Percentiles rank a stretch among this genome's conserved stretches.
These are phyloP conservation scores for Leptographium wingfieldii DNA, from an alignment of 2,329 filamentous ascomycete species.

Conservation along the genomic window DNA sequence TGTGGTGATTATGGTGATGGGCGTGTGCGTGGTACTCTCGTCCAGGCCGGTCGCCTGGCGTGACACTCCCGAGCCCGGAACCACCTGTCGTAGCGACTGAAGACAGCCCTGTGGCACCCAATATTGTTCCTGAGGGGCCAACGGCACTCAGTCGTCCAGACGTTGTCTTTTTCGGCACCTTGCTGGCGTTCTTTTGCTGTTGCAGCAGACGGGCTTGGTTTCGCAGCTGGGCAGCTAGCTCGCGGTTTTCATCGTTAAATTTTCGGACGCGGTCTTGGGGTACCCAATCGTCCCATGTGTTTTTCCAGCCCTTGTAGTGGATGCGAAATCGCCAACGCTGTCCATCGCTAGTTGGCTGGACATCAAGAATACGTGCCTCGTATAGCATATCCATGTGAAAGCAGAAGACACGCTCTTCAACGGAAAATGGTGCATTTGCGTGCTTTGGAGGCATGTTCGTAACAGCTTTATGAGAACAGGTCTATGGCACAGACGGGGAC, in stretches of 20 bases:
- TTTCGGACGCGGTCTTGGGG: slow-evolving; percentile 86
- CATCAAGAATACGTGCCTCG: slow-evolving; percentile 88
- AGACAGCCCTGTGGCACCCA: not conserved
- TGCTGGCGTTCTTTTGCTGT: slow-evolving; percentile 30
- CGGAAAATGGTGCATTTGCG: slow-evolving; percentile 39
- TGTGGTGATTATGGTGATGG: not conserved
- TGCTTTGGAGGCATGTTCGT: slow-evolving; percentile 19
- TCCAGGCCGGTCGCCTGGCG: slow-evolving; percentile 5
- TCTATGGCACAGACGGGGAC: not conserved
- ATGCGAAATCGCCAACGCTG: slow-evolving; percentile 66
- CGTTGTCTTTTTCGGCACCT: slow-evolving; percentile 26
- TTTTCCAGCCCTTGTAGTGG: slow-evolving; percentile 99
- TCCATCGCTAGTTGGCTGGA: slow-evolving; percentile 37
- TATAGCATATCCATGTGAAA: slow-evolving; percentile 97
- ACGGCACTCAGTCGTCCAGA: slow-evolving; percentile 24
- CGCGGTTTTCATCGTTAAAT: slow-evolving; percentile 87
- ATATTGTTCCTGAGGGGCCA: not conserved
- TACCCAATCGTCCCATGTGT: slow-evolving; percentile 99
- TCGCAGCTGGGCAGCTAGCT: slow-evolving; percentile 64
- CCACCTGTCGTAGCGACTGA: slow-evolving; percentile 23
- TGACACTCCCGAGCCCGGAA: slow-evolving; percentile 3
- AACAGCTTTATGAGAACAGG: not conserved
- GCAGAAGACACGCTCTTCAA: slow-evolving; percentile 91
- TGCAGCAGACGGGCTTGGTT: slow-evolving; percentile 53
- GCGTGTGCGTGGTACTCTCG: slow-evolving; percentile 1